Evolutionary conservation across 2,329 filamentous ascomycete genomes (phyloP), one percentile per base, ranked within the genome.

Genomic region (Botryotinia calthae): DNA sequence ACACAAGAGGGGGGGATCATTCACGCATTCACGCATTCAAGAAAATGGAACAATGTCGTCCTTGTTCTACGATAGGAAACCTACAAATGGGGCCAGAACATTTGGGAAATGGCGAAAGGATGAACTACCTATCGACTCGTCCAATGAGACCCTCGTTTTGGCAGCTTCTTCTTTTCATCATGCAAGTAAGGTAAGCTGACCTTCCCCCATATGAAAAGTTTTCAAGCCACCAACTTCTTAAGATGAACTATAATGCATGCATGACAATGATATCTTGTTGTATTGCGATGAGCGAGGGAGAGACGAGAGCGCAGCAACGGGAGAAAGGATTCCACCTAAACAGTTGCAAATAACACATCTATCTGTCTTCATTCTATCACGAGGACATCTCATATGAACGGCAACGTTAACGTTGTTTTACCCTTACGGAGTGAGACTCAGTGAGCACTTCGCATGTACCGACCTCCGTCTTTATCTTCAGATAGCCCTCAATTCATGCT

Each of bases 361-460:
- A 12, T 51, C 54, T 65, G 56, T 71, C 69, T 71, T 66, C 69
- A 46, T 66, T 56, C 31, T 22, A 65, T 71, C 69, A 65, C 46
- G n/a, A 51, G 69, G 59, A 56, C 69, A 71, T 65, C 46, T 31
- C 69, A 70, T 46, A 48, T 37, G 37, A 46, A 64, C 61, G 51
- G 37, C 25, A 31, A 56, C 37, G 8, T 31, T 7, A 31, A 56
- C 37, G 8, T 31, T 7, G 51, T 56, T 56, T 31, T 56, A 31
- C 51, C 18, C 18, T 18, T 9, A 7, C 51, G 0, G 8, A 56
- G 51, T 56, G 51, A 56, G 51, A 56, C 51, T 56, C 12, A 14
- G 25, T n/a, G 25, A 54, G 25, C 8, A 56, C 51, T 34, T 34
- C 34, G 34, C 34, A 34, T 34, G 51, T 56, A 18, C 51, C 25